Evolutionary conservation across 352 stramenopile genomes (phyloP), one percentile per base, ranked within the genome.

Genomic region (Globisporangium nodosum): DNA sequence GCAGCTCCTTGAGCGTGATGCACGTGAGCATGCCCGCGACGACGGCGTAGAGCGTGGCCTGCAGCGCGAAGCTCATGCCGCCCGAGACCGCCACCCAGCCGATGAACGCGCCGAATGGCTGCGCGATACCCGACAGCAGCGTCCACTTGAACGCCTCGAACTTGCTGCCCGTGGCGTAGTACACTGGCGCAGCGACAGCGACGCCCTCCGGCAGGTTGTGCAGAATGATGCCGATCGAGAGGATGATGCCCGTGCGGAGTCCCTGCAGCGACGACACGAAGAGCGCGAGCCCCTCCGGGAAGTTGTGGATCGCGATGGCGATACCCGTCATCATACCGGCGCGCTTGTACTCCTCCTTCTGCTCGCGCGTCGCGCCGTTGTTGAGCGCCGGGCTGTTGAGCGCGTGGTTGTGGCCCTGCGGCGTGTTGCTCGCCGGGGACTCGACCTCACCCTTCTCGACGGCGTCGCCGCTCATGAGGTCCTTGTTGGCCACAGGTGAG

Each of bases 121-220:
- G 87, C 27, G 91, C 89, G 20, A 97, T 43, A 27, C 92, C 95
- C 11, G 71, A 89, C 8, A 98, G 55, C 16, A 85, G 55, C 13
- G 87, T 92, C 90, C 90, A 98, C 50, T 89, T 73, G 71, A 98
- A 98, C 6, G 89, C 94, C 58, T 97, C 87, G 56, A 71, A 73
- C 15, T 93, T 81, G 69, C 86, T 96, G 33, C 92, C 93, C 21
- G 95, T 98, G 15, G 93, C 92, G 67, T 97, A 98, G 76, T 98
- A 99, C 33, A 99, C 88, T 15, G 96, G 95, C 20, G 98, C 82
- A 24, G 93, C 88, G 31, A 98, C 89, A 59, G 90, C 96, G 15
- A 98, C 58, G 16, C 96, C 96, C 60, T 99, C 96, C 2, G 95
- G 95, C 56, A 99, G 91, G 70, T 99, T 99, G 74, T 99, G 96